A percentile compares a stretch with the other conserved stretches of the same genome.
phyloP scores from a whole-genome alignment of 495 filamentous ascomycete species.

The Antarctomyces pellizariae region DNA sequence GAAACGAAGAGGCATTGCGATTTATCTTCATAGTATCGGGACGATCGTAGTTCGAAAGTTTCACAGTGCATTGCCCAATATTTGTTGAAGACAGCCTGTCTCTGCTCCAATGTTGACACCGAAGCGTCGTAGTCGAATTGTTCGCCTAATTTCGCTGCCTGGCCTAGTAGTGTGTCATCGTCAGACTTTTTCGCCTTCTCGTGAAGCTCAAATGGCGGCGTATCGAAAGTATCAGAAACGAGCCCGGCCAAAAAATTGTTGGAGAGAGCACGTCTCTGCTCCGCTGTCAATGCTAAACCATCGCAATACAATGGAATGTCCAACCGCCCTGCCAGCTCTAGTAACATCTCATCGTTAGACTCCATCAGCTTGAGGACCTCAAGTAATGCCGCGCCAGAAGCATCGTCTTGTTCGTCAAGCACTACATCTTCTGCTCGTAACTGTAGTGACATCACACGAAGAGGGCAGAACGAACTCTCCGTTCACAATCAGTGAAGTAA shows the following conservation, averaged over 20 bases:
- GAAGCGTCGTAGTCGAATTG: conserved; percentile 1
- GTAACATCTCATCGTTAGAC: no score
- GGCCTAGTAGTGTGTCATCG: not conserved
- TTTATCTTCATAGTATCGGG: no score
- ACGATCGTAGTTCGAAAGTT: not conserved
- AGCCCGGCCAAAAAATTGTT: conserved; percentile 1
- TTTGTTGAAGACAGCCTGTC: conserved; percentile 1
- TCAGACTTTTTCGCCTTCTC: not conserved
- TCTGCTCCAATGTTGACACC: no score
- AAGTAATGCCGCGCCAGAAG: no score
- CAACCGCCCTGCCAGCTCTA: not conserved
- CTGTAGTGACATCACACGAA: not conserved
- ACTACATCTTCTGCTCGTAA: conserved; percentile 1
- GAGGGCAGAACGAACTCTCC: no score
- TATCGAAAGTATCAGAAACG: conserved; percentile 1
- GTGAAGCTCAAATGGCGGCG: not conserved
- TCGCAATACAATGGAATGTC: conserved; percentile 1
- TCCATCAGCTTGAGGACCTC: no score
- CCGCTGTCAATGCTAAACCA: conserved; percentile 1
- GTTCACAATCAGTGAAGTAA: no score
- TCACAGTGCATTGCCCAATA: not conserved
- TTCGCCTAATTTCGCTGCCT: conserved; percentile 1
- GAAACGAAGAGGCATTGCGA: conserved; percentile 1
- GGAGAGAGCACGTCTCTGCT: conserved; percentile 1
- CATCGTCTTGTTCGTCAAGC: conserved; percentile 1